A percentile compares a stretch with the other conserved stretches of the same genome.
Evolutionary conservation across 805 yeast species (phyloP).

Genomic region (Cyberlindnera meyerae): DNA sequence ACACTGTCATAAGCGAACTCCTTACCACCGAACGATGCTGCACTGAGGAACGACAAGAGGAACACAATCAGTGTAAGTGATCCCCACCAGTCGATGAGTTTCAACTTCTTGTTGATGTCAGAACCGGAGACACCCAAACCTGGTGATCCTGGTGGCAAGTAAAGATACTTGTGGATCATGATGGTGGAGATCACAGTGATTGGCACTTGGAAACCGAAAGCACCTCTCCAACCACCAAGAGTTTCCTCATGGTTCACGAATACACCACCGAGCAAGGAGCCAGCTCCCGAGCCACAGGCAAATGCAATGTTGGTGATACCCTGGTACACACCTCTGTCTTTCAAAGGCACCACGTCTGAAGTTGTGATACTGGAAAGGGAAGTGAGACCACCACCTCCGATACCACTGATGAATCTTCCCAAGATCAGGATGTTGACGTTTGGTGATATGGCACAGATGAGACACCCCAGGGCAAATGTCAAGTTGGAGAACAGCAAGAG

Average conservation of each 20-base stretch:
- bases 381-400: conserved; percentile 88
- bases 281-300: conserved; percentile 71
- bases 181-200: conserved; percentile 40
- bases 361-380: conserved; percentile 69
- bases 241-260: conserved; percentile 33
- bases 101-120: conserved; percentile 42
- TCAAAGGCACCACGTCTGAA: conserved; percentile 71
- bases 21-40: conserved; percentile 51
- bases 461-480: conserved; percentile 53
- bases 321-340: conserved; percentile 77
- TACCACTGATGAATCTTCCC: conserved; percentile 70
- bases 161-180: conserved; percentile 34
- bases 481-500: conserved; percentile 46
- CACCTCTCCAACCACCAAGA: conserved; percentile 44
- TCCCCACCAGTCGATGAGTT: conserved; percentile 53
- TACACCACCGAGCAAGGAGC: conserved; percentile 61
- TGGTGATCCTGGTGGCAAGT: conserved; percentile 45
- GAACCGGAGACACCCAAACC: conserved; percentile 45
- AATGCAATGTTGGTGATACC: conserved; percentile 75
- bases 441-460: conserved; percentile 49
- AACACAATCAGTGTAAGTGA: conserved; percentile 41
- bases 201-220: conserved; percentile 51
- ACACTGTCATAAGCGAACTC: conserved; percentile 36
- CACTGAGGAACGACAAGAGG: conserved; percentile 40
- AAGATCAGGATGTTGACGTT: conserved; percentile 43